Conservation (phyloP, 2,329 filamentous ascomycete genomes). For the Lasiodiplodia hormozganensis region DNA sequence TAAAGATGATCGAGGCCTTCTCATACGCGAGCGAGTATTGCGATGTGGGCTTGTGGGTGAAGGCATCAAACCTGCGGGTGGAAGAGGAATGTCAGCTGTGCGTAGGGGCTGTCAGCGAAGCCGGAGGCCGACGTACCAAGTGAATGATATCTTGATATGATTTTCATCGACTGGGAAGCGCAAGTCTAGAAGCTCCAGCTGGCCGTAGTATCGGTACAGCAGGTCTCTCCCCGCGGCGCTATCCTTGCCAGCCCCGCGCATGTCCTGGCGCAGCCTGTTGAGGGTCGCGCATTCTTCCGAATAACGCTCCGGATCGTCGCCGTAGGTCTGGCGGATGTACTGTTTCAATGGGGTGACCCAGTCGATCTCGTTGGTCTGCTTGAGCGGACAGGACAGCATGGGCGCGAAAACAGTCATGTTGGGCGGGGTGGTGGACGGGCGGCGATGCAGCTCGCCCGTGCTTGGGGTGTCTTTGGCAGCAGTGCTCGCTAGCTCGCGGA, state of each 20-base stretch:
- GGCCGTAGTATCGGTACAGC: constrained; percentile 96
- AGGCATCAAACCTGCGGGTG: constrained; percentile 89
- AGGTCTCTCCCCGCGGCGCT: constrained; percentile 92
- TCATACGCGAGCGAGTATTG: constrained; percentile 98
- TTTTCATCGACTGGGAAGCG: constrained; percentile 98
- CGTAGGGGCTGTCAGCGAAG: neutral
- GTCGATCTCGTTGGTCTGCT: constrained; percentile 96
- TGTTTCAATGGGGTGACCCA: constrained; percentile 91
- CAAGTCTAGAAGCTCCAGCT: constrained; percentile 91
- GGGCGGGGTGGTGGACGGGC: constrained; percentile 13
- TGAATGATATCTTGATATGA: constrained; percentile 98
- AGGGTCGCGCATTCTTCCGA: constrained; percentile 92
- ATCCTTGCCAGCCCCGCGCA: constrained; percentile 96
- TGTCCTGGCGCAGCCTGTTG: constrained; percentile 95
- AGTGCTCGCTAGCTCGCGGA: constrained; percentile 10
- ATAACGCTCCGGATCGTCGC: constrained; percentile 96
- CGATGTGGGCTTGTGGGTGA: constrained; percentile 95
- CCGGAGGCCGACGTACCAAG: constrained; percentile 69
- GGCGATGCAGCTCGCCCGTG: constrained; percentile 22
- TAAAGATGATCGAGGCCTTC: constrained; percentile 99
- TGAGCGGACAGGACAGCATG: constrained; percentile 94
- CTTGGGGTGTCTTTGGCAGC: constrained; percentile 11
- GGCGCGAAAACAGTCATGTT: constrained; percentile 69
- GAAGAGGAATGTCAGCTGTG: neutral
- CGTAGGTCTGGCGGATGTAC: constrained; percentile 93